Base-by-base conservation (phyloP, 2,329 filamentous ascomycete genomes). In the Didymella keratinophila region DNA sequence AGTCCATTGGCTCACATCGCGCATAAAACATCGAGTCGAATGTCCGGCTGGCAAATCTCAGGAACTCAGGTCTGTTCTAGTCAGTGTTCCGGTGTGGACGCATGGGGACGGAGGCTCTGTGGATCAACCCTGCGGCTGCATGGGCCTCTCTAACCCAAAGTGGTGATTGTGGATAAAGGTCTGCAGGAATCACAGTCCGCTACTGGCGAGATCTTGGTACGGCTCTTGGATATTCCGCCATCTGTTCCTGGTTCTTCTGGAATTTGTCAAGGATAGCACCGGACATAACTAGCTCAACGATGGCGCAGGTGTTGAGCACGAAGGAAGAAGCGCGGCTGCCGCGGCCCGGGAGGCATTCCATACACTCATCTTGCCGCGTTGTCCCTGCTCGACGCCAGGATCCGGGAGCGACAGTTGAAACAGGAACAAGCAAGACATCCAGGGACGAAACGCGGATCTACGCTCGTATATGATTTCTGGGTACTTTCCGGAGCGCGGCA, bases 111-210 rank as follows among this genome's bases (percentile, higher is more conserved):
- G 39, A 58, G 39, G 46, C 39, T 42, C 45, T 53, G 56, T 58
- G 56, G 56, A 51, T 54, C 56, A 50, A 58, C 56, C 56, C 50
- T 54, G 51, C 30, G 39, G 27, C 14, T 46, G 32, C 32, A 41
- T 51, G 45, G 27, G 34, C 32, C 20, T 21, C 6, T 25, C 37
- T 58, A 28, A 52, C 56, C 50, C 51, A 20, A 51, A 50, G 16
- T 14, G 34, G 49, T 32, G 25, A 54, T 20, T 54, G 56, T 54
- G 56, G 56, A 46, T 28, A 58, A 49, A 18, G 30, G 30, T 5
- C 27, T 23, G 39, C 32, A 47, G 39, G 44, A 45, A 42, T 14
- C 41, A 30, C 45, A 39, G 45, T 30, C 32, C 37, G 25, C 41
- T 27, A 36, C 34, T 39, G 56, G 27, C 46, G 41, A 46, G 51